phyloP scores from a whole-genome alignment of 139 green algal species.

The Monoraphidium neglectum region DNA sequence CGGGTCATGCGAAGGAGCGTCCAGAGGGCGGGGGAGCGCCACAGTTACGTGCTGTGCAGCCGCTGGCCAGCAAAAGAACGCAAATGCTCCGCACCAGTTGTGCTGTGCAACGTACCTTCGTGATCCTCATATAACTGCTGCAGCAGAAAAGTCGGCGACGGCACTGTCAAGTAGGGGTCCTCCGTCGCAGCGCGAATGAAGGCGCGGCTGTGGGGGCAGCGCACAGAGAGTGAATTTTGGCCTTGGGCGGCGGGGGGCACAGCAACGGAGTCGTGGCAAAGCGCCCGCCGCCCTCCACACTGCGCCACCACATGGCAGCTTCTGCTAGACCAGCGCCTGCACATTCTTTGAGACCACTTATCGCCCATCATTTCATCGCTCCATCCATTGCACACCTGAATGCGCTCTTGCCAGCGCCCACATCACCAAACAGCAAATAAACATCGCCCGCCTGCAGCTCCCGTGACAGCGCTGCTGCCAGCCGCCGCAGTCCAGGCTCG shows the following conservation, averaged over 20 bases:
- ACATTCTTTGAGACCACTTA: not conserved
- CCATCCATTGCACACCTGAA: conserved; percentile 62
- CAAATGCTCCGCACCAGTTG: too few species aligned
- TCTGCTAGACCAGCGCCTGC: not conserved
- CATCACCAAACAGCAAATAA: conserved; percentile 70
- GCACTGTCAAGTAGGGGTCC: conserved; percentile 70
- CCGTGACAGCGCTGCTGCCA: conserved; percentile 44
- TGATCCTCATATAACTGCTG: conserved; percentile 81
- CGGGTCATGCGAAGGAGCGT: too few species aligned
- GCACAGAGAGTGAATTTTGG: not conserved
- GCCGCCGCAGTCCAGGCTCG: conserved; percentile 6
- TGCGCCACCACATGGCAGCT: not conserved
- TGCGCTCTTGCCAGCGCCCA: conserved; percentile 83
- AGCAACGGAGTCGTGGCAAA: not conserved
- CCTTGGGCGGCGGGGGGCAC: not conserved
- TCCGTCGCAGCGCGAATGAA: conserved; percentile 69
- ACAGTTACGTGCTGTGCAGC: too few species aligned
- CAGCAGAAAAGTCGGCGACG: conserved; percentile 86
- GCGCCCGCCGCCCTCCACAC: too few species aligned
- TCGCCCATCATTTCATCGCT: too few species aligned
- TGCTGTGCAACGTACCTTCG: conserved; percentile 28
- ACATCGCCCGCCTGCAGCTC: conserved; percentile 49
- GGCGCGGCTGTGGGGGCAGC: conserved; percentile 49
- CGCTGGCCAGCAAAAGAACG: too few species aligned
- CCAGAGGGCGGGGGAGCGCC: too few species aligned